phyloP scores from a whole-genome alignment of 805 yeast genomes.

The Metschnikowia matae region DNA sequence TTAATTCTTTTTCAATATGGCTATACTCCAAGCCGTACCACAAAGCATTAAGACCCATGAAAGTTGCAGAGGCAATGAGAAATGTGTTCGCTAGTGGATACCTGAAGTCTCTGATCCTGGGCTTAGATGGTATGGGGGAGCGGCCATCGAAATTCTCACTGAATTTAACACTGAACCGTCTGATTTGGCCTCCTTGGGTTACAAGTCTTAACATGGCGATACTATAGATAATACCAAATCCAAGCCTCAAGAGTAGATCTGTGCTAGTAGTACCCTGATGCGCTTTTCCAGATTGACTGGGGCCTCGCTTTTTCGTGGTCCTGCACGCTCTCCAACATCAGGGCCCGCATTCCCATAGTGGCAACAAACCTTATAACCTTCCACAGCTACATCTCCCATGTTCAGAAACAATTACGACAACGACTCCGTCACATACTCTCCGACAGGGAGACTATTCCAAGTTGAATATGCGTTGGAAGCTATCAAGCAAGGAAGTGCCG shows the following conservation, averaged over 20 bases:
- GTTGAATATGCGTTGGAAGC: conserved; percentile 84
- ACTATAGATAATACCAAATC: neutral
- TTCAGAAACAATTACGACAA: conserved; percentile 98
- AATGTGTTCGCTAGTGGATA: conserved; percentile 37
- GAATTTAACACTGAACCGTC: conserved; percentile 13
- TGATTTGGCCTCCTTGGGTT: neutral
- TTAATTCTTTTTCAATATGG: conserved; percentile 14
- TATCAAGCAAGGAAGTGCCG: conserved; percentile 96
- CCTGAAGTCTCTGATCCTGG: conserved; percentile 34
- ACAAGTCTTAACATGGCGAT: neutral
- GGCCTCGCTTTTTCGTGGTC: conserved; percentile 1
- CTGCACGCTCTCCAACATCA: conserved; percentile 6
- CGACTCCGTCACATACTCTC: conserved; percentile 96
- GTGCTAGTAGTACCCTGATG: neutral
- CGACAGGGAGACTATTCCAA: conserved; percentile 89
- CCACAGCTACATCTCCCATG: conserved; percentile 28
- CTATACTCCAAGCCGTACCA: conserved; percentile 32
- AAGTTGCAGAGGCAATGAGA: conserved; percentile 37
- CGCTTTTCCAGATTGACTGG: neutral
- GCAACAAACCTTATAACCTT: conserved; percentile 5
- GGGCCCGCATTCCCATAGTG: conserved; percentile 6
- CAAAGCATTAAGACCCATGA: conserved; percentile 31
- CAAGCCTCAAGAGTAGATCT: neutral
- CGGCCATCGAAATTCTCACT: conserved; percentile 17
- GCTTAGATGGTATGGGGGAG: conserved; percentile 19